Evolutionary conservation across 345 rosid species (phyloP), one percentile per base, ranked within the genome.

Genomic region (Microcos paniculata): DNA sequence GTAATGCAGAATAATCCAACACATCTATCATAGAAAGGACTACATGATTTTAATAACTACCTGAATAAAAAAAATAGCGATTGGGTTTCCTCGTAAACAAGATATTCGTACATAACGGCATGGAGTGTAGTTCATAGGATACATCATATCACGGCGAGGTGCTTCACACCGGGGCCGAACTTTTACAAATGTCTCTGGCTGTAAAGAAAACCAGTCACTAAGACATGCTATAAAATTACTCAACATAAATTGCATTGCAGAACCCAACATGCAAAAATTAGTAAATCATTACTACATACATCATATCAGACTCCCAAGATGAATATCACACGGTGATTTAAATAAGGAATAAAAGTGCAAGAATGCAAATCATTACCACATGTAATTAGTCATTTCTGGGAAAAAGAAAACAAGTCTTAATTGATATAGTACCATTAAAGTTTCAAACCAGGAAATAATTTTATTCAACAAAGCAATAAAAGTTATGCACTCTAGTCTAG

Each of bases 101-200:
- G 97, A 90, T 82, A 92, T 89, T 65, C 93, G 86, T 23, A 92
- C 93, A 43, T 88, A 92, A 71, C 95, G 89, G 72, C 93, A 90
- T 66, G 97, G 95, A 81, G 87, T 86, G 81, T 92, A 92, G 82
- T 90, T 90, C 85, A 82, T 82, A 70, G 89, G 92, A 76, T 90
- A 92, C 77, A 86, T 84, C 92, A 92, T 85, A 80, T 92, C 97
- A 59, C 95, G 93, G 38, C 97, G 93, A 70, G 97, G 97, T 55
- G 95, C 97, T 86, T 92, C 97, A 82, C 95, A 92, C 19, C 95
- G 92, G 14, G 97, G 92, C 35, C 97, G 91, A 80, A 86, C 95
- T 80, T 85, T 92, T 62, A 86, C 87, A 85, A 92, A 90, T 76
- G 93, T 82, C 82, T 92, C 97, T 18, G 97, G 97, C 97, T 92